Percentiles rank a stretch among this genome's conserved stretches.
These are phyloP conservation scores for Phytophthora meadii DNA, from an alignment of 352 stramenopile genomes.

Conservation along the genomic window DNA sequence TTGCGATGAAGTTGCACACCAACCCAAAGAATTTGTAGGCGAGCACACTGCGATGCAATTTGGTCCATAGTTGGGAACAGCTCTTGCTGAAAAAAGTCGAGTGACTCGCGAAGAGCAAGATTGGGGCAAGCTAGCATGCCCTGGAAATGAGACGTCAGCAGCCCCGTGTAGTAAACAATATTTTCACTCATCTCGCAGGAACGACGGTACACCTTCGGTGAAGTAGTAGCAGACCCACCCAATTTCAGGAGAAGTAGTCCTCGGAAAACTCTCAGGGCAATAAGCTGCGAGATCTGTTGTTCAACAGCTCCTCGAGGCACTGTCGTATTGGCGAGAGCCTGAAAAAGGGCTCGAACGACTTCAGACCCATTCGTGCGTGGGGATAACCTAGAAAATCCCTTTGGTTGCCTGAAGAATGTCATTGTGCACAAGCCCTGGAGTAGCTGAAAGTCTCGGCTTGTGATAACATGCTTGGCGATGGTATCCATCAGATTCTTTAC, in stretches of 20 bases:
- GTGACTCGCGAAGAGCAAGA: slow-evolving; percentile 59
- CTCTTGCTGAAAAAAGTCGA: slow-evolving; percentile 70
- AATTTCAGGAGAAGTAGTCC: slow-evolving; percentile 55
- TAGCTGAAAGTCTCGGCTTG: slow-evolving; percentile 52
- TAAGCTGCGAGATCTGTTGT: slow-evolving; percentile 63
- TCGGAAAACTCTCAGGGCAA: slow-evolving; percentile 68
- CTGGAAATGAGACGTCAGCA: slow-evolving; percentile 67
- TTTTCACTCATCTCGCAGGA: slow-evolving; percentile 42
- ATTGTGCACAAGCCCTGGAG: slow-evolving; percentile 63
- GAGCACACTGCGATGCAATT: slow-evolving; percentile 54
- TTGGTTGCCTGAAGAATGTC: slow-evolving; percentile 46
- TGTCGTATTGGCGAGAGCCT: slow-evolving; percentile 41
- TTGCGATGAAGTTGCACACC: slow-evolving; percentile 48
- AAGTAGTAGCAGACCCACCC: slow-evolving; percentile 32
- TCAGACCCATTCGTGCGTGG: slow-evolving; percentile 49
- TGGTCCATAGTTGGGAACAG: slow-evolving; percentile 52
- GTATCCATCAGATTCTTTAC: slow-evolving; percentile 52
- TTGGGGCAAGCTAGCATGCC: slow-evolving; percentile 39
- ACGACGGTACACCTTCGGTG: slow-evolving; percentile 34
- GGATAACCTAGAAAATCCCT: slow-evolving; percentile 40
- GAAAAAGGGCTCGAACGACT: slow-evolving; percentile 59
- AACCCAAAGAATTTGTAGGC: slow-evolving; percentile 69
- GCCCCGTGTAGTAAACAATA: slow-evolving; percentile 58
- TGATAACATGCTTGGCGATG: slow-evolving; percentile 43
- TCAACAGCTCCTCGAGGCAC: slow-evolving; percentile 16